Evolutionary conservation across 2,329 filamentous ascomycete genomes (phyloP).

Genomic region (Microdochium trichocladiopsis): DNA sequence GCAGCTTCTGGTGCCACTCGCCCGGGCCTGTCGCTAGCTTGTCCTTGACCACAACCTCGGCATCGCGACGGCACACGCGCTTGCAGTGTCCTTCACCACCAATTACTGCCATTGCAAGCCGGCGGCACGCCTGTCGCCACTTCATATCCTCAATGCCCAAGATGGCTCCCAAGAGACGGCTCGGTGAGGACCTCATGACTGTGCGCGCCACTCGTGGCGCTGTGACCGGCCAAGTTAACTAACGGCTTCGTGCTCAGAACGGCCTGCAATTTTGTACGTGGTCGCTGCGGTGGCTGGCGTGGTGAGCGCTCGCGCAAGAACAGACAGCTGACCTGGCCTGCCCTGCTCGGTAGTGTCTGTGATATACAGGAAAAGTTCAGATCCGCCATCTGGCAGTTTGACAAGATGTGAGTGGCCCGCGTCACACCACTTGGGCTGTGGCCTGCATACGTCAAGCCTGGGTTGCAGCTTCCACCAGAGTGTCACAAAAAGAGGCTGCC

Average conservation of each 20-base stretch:
- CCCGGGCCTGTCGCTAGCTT: neutral
- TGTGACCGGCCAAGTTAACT: neutral
- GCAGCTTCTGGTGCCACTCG: neutral
- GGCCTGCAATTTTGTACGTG: constrained; percentile 43
- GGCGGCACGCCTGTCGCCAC: neutral
- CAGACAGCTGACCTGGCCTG: constrained; percentile 2
- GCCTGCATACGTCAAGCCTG: no score
- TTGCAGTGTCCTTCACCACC: neutral
- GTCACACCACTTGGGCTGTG: neutral
- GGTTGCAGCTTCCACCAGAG: no score
- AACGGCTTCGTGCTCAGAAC: constrained; percentile 25
- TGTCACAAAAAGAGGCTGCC: neutral
- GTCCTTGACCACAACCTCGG: neutral
- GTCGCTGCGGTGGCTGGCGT: neutral
- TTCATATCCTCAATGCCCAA: neutral
- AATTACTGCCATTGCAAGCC: neutral
- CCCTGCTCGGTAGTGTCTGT: constrained; percentile 59
- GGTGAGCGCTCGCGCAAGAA: constrained; percentile 1
- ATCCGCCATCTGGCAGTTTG: constrained; percentile 73
- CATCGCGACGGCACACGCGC: neutral
- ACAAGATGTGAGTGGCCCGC: constrained; percentile 57
- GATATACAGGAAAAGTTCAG: constrained; percentile 94
- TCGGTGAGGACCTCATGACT: constrained; percentile 11
- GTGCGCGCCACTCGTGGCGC: neutral
- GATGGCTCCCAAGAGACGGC: constrained; percentile 4